Base-by-base conservation (phyloP, 805 yeast species). In the Kuraishia borneana region DNA sequence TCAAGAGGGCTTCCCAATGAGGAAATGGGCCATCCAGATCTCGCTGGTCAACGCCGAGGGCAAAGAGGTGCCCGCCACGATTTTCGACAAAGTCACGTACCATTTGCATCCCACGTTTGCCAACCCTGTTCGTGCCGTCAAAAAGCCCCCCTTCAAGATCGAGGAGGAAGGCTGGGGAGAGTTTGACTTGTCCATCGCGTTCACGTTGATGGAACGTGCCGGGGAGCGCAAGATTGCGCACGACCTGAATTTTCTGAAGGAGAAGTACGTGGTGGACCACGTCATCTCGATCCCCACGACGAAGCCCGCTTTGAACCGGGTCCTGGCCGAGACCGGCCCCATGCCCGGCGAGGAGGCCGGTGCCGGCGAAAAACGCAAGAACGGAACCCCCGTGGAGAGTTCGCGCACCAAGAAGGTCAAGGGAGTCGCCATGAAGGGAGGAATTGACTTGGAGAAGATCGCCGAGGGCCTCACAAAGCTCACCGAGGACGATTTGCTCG, bases 131-230 rank as follows among this genome's bases (percentile, higher is more conserved):
- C 73, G 96, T 54, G 66, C 80, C 9, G 55, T 85, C 51, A 83
- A 82, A 50, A 78, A 77, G 49, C 72, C 82, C 7, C 98, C 98
- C 8, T 89, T 88, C 60, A 71, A 61, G 50, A 80, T 89, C 37
- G 83, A 76, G 49, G 98, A 89, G 56, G 79, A 84, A 61, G 98
- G 98, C 34, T 89, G 98, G 97, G 98, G 97, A 54, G 97, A 89
- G 45, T 89, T 89, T 50, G 96, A 88, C 51, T 70, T 92, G 53
- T 83, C 83, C 26, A 77, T 92, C 40, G 68, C 82, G 22, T 63
- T 88, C 29, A 81, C 81, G 40, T 61, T 83, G 30, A 68, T 79
- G 14, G 97, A 94, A 39, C 83, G 81, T 51, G 82, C 79, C 36
- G 97, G 97, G 32, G 96, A 88, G 55, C 70, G 81, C 41, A 83